Percentiles rank a stretch among this genome's conserved stretches.
These are phyloP conservation scores for Plantago ovata DNA, from an alignment of 257 asterid species.

Conservation along the genomic window DNA sequence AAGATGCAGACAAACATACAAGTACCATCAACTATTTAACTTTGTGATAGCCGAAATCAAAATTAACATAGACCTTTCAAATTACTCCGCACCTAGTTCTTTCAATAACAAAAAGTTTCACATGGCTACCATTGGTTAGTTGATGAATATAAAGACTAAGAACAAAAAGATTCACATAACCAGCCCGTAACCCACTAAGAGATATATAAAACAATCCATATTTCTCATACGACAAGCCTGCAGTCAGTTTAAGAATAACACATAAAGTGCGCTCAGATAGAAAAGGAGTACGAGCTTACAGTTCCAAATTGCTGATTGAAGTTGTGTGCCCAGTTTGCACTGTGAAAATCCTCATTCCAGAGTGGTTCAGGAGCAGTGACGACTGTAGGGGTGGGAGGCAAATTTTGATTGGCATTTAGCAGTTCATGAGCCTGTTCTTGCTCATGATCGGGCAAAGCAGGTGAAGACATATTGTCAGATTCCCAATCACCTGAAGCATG, in stretches of 20 bases:
- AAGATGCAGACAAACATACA: neutral
- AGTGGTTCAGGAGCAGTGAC: conserved; percentile 33
- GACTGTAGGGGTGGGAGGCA: conserved; percentile 29
- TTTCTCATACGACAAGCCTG: too few species aligned
- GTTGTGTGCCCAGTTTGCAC: conserved; percentile 39
- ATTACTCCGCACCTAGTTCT: too few species aligned
- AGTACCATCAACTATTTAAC: neutral
- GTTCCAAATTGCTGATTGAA: conserved; percentile 40
- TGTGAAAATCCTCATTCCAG: conserved; percentile 48
- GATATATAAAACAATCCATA: too few species aligned
- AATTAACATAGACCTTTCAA: neutral
- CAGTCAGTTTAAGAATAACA: too few species aligned
- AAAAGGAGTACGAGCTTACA: conserved; percentile 31
- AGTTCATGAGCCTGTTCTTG: conserved; percentile 40
- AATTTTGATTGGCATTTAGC: conserved; percentile 29
- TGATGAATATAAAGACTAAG: too few species aligned
- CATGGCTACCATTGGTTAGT: too few species aligned
- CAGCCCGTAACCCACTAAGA: too few species aligned
- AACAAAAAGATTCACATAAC: too few species aligned
- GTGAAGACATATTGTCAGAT: conserved; percentile 41
- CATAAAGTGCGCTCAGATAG: too few species aligned
- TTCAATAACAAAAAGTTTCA: too few species aligned
- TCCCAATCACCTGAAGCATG: conserved; percentile 63
- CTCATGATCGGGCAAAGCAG: conserved; percentile 23
- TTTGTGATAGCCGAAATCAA: neutral